Percentiles rank a stretch among this genome's conserved stretches.
phyloP scores from a whole-genome alignment of 768 basidiomycete genomes.

The Suillus variegatus region DNA sequence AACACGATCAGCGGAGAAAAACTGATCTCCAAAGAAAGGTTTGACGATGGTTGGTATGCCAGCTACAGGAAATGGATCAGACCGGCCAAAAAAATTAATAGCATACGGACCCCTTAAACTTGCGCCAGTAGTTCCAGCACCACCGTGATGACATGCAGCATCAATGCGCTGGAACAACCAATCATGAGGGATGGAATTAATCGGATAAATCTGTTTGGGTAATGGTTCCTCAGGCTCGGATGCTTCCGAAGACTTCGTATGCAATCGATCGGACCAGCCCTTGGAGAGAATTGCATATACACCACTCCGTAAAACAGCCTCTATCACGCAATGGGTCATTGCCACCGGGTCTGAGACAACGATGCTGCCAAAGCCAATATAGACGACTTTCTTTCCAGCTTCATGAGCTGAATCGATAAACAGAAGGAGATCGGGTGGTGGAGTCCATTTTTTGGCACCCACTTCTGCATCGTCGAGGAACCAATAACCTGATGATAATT shows the following conservation, averaged over 20 bases:
- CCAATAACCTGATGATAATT: slow-evolving; percentile 77
- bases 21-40: slow-evolving; percentile 98
- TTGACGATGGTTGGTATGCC: slow-evolving; percentile 95
- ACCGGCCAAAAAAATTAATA: neutral
- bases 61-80: slow-evolving; percentile 43
- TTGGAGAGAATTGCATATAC: slow-evolving; percentile 94
- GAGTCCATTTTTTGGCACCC: slow-evolving; percentile 84
- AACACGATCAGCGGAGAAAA: slow-evolving; percentile 98
- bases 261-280: slow-evolving; percentile 94
- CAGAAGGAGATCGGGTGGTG: slow-evolving; percentile 74
- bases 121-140: slow-evolving; percentile 95
- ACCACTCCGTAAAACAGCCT: slow-evolving; percentile 83
- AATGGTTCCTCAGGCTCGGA: slow-evolving; percentile 68
- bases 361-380: slow-evolving; percentile 97
- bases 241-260: slow-evolving; percentile 60
- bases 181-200: slow-evolving; percentile 89
- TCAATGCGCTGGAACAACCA: slow-evolving; percentile 95
- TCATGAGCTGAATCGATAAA: slow-evolving; percentile 83
- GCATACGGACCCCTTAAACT: slow-evolving; percentile 75
- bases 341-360: slow-evolving; percentile 92
- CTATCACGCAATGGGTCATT: slow-evolving; percentile 90
- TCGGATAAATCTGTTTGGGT: slow-evolving; percentile 78
- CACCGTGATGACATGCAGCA: slow-evolving; percentile 98
- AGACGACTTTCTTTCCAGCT: slow-evolving; percentile 86
- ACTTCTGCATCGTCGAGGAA: slow-evolving; percentile 94